These are phyloP conservation scores for Wickerhamia fluorescens DNA, from an alignment of 805 yeast genomes.

Conservation along the genomic window DNA sequence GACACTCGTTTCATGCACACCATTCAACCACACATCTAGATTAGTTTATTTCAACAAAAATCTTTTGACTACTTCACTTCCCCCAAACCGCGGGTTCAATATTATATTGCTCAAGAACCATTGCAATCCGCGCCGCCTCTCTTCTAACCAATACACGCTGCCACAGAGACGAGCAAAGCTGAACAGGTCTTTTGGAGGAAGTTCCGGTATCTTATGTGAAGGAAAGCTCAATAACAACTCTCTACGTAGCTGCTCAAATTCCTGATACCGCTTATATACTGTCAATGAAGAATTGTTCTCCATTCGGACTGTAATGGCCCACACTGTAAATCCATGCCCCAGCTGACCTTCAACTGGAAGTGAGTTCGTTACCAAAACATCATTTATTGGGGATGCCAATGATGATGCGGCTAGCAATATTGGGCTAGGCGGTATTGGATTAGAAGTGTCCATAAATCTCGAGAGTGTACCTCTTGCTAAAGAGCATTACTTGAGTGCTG, in stretches of 20 bases:
- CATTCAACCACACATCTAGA: too few species aligned
- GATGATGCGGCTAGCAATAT: too few species aligned
- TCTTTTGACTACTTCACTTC: conserved; percentile 29
- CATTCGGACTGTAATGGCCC: conserved; percentile 32
- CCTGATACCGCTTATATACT: conserved; percentile 57
- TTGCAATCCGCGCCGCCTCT: conserved; percentile 50
- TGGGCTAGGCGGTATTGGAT: too few species aligned
- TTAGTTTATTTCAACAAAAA: conserved; percentile 28
- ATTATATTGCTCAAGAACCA: conserved; percentile 51
- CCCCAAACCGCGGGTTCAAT: conserved; percentile 41
- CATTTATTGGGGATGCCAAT: too few species aligned
- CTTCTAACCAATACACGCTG: conserved; percentile 42
- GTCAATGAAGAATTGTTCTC: conserved; percentile 37
- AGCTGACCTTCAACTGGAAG: conserved; percentile 32
- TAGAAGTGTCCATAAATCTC: too few species aligned
- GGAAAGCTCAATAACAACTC: conserved; percentile 32
- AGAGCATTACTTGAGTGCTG: too few species aligned
- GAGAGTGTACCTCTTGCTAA: too few species aligned
- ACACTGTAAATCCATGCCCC: conserved; percentile 30
- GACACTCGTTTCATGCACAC: too few species aligned
- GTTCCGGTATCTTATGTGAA: conserved; percentile 34
- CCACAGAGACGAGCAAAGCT: conserved; percentile 33
- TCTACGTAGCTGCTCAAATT: conserved; percentile 45
- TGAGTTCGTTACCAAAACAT: conserved; percentile 31
- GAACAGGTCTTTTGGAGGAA: conserved; percentile 47